phyloP scores from a whole-genome alignment of 331 rosid genomes.

The Erythrophleum ivorense region DNA sequence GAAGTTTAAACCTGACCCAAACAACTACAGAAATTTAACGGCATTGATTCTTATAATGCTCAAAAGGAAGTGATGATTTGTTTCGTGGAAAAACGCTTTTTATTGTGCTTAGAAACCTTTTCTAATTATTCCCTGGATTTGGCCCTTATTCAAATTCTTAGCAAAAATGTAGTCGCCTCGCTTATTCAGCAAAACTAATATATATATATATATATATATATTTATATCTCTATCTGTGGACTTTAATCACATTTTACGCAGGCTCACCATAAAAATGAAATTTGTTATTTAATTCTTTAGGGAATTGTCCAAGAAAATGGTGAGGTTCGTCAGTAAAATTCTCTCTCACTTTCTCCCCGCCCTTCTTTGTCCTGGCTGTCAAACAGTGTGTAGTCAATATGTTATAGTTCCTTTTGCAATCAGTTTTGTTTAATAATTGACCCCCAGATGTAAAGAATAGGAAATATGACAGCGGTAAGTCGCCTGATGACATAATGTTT shows the following conservation, averaged over 20 bases:
- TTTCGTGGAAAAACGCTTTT: background rate
- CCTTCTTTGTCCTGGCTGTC: background rate
- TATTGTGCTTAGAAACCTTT: slow-evolving; percentile 1
- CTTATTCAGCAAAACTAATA: background rate
- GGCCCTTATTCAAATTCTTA: background rate
- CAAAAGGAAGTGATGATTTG: background rate
- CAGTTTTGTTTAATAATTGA: background rate
- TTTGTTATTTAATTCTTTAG: background rate
- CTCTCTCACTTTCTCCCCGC: background rate
- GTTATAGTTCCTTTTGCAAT: background rate
- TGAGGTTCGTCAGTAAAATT: background rate
- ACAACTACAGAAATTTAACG: background rate
- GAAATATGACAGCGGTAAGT: too few species aligned
- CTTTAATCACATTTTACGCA: too few species aligned
- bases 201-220: too few species aligned
- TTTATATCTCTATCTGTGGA: too few species aligned
- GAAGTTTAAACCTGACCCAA: background rate
- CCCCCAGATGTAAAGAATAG: background rate
- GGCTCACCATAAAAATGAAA: background rate
- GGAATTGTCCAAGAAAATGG: slow-evolving; percentile 14
- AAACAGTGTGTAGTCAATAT: background rate
- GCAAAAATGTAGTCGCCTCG: background rate
- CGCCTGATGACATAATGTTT: background rate
- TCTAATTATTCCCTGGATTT: background rate
- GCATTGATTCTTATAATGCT: background rate